These are phyloP conservation scores for Daldinia caldariorum DNA, from an alignment of 495 filamentous ascomycete genomes.

Conservation along the genomic window DNA sequence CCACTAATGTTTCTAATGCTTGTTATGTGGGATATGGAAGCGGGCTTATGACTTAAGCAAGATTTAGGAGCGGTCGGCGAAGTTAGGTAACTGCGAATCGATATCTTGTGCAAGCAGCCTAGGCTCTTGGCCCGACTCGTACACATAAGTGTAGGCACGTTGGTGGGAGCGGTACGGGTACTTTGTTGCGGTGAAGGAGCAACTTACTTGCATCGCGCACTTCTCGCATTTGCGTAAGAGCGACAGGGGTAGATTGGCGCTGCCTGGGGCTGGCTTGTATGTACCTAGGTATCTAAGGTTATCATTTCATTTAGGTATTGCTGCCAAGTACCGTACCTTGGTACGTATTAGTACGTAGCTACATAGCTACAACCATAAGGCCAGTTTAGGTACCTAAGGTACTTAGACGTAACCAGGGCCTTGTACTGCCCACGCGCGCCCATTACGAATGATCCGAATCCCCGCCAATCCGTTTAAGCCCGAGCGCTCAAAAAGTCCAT, in stretches of 20 bases:
- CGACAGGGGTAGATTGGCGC: conserved; percentile 15
- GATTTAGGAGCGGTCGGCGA: conserved; percentile 33
- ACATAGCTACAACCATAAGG: conserved; percentile 11
- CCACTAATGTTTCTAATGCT: background rate
- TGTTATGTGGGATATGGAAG: conserved; percentile 13
- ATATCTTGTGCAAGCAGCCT: conserved; percentile 35
- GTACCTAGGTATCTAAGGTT: background rate
- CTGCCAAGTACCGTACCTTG: conserved; percentile 15
- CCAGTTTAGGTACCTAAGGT: conserved; percentile 10
- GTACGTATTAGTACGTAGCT: conserved; percentile 8
- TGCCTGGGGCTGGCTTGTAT: conserved; percentile 11
- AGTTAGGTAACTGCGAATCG: conserved; percentile 25
- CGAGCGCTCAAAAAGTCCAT: conserved; percentile 45
- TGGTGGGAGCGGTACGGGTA: conserved; percentile 27
- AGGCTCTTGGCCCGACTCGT: conserved; percentile 23
- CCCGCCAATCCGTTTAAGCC: conserved; percentile 44
- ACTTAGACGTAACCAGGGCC: conserved; percentile 4
- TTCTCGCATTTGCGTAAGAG: conserved; percentile 42
- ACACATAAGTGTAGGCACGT: conserved; percentile 20
- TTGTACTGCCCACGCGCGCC: conserved; percentile 38
- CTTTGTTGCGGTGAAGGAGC: conserved; percentile 42
- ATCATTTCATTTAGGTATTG: no score
- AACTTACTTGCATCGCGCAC: conserved; percentile 33
- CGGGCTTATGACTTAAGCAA: conserved; percentile 46
- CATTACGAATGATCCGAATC: conserved; percentile 44